These are phyloP conservation scores for Ceratocystis eucalypticola DNA, from an alignment of 2,329 filamentous ascomycete species.

Conservation along the genomic window DNA sequence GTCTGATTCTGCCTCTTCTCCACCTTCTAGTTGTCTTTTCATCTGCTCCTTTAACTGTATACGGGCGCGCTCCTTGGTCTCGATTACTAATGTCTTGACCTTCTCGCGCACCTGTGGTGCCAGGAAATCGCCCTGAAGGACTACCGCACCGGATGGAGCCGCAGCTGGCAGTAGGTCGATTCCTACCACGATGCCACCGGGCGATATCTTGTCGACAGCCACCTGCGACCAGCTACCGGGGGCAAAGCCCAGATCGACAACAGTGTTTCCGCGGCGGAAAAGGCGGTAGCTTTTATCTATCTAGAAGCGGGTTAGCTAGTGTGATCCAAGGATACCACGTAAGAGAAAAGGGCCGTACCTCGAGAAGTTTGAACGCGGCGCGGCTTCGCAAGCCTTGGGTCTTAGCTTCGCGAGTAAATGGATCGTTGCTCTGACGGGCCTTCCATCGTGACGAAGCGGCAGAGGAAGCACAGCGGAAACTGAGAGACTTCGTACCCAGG, in stretches of 20 bases:
- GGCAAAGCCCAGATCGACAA: constrained; percentile 81
- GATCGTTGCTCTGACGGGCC: constrained; percentile 59
- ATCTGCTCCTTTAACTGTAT: constrained; percentile 19
- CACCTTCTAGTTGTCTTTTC: constrained; percentile 20
- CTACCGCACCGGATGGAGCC: constrained; percentile 80
- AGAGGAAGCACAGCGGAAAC: constrained; percentile 16
- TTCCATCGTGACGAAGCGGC: constrained; percentile 52
- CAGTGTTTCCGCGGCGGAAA: constrained; percentile 67
- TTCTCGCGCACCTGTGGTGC: constrained; percentile 58
- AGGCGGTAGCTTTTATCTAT: constrained; percentile 71
- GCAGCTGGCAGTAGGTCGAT: constrained; percentile 90
- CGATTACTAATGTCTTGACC: constrained; percentile 61
- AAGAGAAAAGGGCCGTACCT: constrained; percentile 39
- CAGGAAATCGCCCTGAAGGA: constrained; percentile 89
- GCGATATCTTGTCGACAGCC: constrained; percentile 62
- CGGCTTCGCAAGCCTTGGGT: constrained; percentile 74
- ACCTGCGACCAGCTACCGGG: constrained; percentile 67
- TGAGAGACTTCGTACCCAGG: neutral
- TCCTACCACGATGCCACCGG: constrained; percentile 67
- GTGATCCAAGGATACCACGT: neutral
- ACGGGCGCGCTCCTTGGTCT: constrained; percentile 30
- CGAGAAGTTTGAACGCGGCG: constrained; percentile 83
- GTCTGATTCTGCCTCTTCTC: constrained; percentile 21
- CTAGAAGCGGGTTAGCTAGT: constrained; percentile 29
- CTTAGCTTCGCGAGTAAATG: constrained; percentile 59